Percentiles rank a stretch among this genome's conserved stretches.
Conservation (phyloP, 805 yeast species). For the Yarrowia bubula region DNA sequence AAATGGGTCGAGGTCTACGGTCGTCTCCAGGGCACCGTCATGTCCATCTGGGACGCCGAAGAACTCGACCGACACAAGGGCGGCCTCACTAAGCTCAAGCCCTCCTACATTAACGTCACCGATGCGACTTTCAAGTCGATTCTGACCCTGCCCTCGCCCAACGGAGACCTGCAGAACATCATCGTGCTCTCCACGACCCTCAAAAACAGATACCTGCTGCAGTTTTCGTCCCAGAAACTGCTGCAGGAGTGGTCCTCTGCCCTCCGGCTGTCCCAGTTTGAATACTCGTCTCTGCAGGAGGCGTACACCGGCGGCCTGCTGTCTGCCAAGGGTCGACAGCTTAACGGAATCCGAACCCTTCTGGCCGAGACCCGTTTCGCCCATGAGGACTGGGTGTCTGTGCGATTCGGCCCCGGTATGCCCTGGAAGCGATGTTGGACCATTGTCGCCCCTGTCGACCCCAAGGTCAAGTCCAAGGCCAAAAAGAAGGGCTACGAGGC, state of each 20-base stretch:
- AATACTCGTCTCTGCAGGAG: constrained; percentile 80
- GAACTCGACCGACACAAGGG: constrained; percentile 53
- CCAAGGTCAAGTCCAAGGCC: constrained; percentile 44
- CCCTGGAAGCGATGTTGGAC: constrained; percentile 96
- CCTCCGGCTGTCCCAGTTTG: constrained; percentile 74
- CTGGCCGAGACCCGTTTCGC: constrained; percentile 80
- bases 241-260: constrained; percentile 80
- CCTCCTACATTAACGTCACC: constrained; percentile 84
- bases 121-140: constrained; percentile 84
- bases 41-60: constrained; percentile 81
- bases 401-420: constrained; percentile 95
- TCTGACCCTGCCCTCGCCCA: constrained; percentile 57
- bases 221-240: constrained; percentile 63
- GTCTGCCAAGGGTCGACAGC: constrained; percentile 83
- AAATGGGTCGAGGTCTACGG: constrained; percentile 94
- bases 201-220: constrained; percentile 82
- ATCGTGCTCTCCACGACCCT: constrained; percentile 89
- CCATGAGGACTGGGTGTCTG: constrained; percentile 93
- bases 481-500: constrained; percentile 43
- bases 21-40: constrained; percentile 81
- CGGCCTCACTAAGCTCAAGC: constrained; percentile 61
- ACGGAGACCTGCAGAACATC: constrained; percentile 70
- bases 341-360: constrained; percentile 82
- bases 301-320: constrained; percentile 95
- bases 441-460: constrained; percentile 62